These are phyloP conservation scores for Ogataea polymorpha DNA, from an alignment of 805 yeast genomes.

Conservation along the genomic window DNA sequence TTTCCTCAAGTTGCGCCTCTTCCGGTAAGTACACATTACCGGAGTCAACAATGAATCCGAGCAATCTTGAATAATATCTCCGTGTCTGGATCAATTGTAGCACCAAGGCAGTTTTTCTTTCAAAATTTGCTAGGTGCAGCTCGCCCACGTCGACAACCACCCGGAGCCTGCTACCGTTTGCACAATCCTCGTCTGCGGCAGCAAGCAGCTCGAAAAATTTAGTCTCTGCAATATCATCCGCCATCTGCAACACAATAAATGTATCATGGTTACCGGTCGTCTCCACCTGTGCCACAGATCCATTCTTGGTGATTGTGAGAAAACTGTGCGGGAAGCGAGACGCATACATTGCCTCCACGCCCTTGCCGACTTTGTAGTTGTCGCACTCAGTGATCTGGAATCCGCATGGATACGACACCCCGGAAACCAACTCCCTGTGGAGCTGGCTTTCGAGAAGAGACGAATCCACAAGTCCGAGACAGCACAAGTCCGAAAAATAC, in stretches of 20 bases:
- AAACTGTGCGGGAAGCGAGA: constrained; percentile 45
- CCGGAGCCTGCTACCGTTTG: constrained; percentile 20
- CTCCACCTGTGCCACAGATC: constrained; percentile 47
- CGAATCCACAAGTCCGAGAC: constrained; percentile 43
- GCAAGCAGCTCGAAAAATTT: not conserved
- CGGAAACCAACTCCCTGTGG: constrained; percentile 50
- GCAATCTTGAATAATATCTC: constrained; percentile 19
- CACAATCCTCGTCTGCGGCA: constrained; percentile 1
- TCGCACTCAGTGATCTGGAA: constrained; percentile 28
- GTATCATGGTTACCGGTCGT: constrained; percentile 51
- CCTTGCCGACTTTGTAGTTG: constrained; percentile 32
- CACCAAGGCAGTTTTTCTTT: constrained; percentile 4
- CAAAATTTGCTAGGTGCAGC: constrained; percentile 7
- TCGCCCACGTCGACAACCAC: constrained; percentile 28
- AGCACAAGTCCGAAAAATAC: constrained; percentile 45
- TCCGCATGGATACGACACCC: constrained; percentile 49
- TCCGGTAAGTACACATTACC: constrained; percentile 36
- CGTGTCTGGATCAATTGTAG: constrained; percentile 19
- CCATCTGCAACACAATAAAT: constrained; percentile 36
- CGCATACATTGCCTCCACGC: constrained; percentile 45
- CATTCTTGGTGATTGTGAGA: constrained; percentile 44
- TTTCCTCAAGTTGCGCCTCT: constrained; percentile 12
- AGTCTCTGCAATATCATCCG: not conserved
- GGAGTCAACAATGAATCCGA: constrained; percentile 41
- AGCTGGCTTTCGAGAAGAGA: constrained; percentile 45